Evolutionary conservation across 2,329 filamentous ascomycete genomes (phyloP), one percentile per base, ranked within the genome.

Genomic region (Polychaeton citri): DNA sequence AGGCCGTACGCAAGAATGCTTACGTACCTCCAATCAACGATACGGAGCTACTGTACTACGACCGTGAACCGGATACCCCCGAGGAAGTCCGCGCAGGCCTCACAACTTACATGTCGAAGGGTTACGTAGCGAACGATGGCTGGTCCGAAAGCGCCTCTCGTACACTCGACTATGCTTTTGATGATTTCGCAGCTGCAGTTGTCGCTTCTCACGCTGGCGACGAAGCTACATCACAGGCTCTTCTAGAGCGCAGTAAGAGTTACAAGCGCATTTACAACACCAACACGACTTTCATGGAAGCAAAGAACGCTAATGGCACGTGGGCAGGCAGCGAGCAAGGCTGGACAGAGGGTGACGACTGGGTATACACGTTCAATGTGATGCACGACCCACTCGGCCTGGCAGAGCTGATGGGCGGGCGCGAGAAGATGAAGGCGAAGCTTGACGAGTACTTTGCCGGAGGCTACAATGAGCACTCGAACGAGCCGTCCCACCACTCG

Each of bases 341-440:
- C 20, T 68, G 64, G 64, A 65, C 64, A 0, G 65, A 68, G 46
- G 65, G 64, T 10, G 63, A 68, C 42, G 57, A 64, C 33, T 67
- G 64, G 64, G 61, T 65, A n/a, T 69, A 68, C 44, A 66, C 63
- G 1, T 66, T 69, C 43, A 60, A 65, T 32, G 64, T 68, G 7
- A 58, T 65, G 52, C 65, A 68, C 43, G 64, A 68, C 40, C 47
- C 61, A 1, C 44, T 51, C 8, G 64, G 62, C 2, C 49, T 68
- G 1, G 61, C 63, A 4, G 37, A 34, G 1, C 47, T 68, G n/a
- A 62, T 68, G 35, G 51, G 54, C 19, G 53, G 53, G 8, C 55
- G 54, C 7, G 38, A 46, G 2, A 56, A 54, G 8, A 55, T 68
- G 54, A 61, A 60, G 26, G 39, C 49, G 1, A 64, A 61, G 37